Evolutionary conservation across 2,329 filamentous ascomycete genomes (phyloP).

Genomic region (Gnomoniopsis smithogilvyi): DNA sequence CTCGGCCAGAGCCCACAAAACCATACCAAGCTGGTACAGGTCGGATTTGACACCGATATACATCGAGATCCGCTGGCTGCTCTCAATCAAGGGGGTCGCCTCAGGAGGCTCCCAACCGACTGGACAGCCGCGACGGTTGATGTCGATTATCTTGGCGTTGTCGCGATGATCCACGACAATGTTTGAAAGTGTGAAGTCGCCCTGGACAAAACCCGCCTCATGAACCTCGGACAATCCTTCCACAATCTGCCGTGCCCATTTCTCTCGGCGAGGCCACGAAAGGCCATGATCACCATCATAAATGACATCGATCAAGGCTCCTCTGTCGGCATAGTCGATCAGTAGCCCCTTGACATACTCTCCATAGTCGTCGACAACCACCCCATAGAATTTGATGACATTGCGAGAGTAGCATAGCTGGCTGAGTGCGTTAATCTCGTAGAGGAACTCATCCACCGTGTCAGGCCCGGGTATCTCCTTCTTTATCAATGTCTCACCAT

Average conservation of each 20-base stretch:
- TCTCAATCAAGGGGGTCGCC: slow-evolving; percentile 78
- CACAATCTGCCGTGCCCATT: slow-evolving; percentile 90
- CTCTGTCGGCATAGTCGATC: slow-evolving; percentile 82
- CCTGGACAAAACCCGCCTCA: slow-evolving; percentile 93
- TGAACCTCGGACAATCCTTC: slow-evolving; percentile 89
- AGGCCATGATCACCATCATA: slow-evolving; percentile 68
- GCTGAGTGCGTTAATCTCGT: slow-evolving; percentile 94
- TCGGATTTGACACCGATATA: slow-evolving; percentile 98
- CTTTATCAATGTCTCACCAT: slow-evolving; percentile 75
- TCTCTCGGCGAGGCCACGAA: slow-evolving; percentile 71
- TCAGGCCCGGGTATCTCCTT: slow-evolving; percentile 97
- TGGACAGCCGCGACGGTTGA: slow-evolving; percentile 94
- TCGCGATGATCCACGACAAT: slow-evolving; percentile 85
- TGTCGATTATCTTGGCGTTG: slow-evolving; percentile 95
- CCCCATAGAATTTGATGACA: slow-evolving; percentile 82
- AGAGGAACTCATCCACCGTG: slow-evolving; percentile 92
- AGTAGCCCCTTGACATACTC: slow-evolving; percentile 81
- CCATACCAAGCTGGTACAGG: slow-evolving; percentile 94
- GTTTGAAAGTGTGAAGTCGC: slow-evolving; percentile 95
- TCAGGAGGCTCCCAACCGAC: slow-evolving; percentile 98
- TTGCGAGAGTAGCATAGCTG: slow-evolving; percentile 67
- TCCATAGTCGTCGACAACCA: slow-evolving; percentile 77
- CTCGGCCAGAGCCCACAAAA: slow-evolving; percentile 86
- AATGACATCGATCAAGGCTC: slow-evolving; percentile 85
- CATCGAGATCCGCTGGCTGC: slow-evolving; percentile 87